Evolutionary conservation across 768 basidiomycete species (phyloP).

Genomic region (Pleurotus giganteus): DNA sequence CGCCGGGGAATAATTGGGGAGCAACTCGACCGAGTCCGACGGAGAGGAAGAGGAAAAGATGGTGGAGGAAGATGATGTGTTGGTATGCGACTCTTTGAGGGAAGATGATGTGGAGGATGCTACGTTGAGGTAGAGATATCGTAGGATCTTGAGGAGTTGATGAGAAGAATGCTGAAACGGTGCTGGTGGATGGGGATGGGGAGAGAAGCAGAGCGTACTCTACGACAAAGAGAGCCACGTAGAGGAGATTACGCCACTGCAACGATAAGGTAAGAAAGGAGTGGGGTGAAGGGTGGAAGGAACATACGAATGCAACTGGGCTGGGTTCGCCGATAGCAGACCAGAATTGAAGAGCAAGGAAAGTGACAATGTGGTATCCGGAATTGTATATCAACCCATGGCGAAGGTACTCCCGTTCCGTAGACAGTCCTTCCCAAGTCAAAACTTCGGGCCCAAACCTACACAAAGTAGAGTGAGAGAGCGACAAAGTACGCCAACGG

Average conservation of each 20-base stretch:
- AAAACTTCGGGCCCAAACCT: constrained; percentile 81
- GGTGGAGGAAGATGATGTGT: constrained; percentile 74
- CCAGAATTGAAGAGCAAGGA: constrained; percentile 56
- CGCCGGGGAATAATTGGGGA: constrained; percentile 60
- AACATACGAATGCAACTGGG: constrained; percentile 64
- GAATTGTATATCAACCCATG: constrained; percentile 61
- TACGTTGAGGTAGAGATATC: constrained; percentile 18
- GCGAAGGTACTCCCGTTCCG: constrained; percentile 65
- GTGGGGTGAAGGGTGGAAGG: constrained; percentile 19
- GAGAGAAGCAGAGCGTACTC: constrained; percentile 68
- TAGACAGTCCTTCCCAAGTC: constrained; percentile 65
- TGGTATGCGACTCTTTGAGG: constrained; percentile 72
- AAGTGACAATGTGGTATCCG: constrained; percentile 66
- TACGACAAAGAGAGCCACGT: constrained; percentile 53
- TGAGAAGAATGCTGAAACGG: constrained; percentile 15
- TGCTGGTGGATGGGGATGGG: constrained; percentile 40
- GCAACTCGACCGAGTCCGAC: constrained; percentile 70
- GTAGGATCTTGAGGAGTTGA: constrained; percentile 18
- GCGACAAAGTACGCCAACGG: constrained; percentile 1
- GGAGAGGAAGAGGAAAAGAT: constrained; percentile 71
- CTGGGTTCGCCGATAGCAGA: constrained; percentile 60
- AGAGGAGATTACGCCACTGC: constrained; percentile 83
- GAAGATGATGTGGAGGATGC: constrained; percentile 43
- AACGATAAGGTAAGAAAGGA: constrained; percentile 8
- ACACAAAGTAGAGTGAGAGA: constrained; percentile 2